Percentiles rank a stretch among this genome's conserved stretches.
Evolutionary conservation across 2,329 filamentous ascomycete species (phyloP).

Genomic region (Ophiostoma sp.): DNA sequence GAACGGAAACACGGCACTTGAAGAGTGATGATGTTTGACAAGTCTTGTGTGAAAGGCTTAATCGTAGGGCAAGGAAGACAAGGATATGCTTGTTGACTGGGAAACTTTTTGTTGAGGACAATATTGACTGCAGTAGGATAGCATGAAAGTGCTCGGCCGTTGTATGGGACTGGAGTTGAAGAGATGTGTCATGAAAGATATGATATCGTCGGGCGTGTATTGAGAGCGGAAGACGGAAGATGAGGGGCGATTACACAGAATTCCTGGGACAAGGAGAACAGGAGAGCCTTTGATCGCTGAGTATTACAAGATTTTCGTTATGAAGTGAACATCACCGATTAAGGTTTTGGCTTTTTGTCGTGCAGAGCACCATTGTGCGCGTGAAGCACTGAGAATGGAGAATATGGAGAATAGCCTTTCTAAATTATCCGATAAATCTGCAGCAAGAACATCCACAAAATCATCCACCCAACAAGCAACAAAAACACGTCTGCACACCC

Average conservation of each 20-base stretch:
- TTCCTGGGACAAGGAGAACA: not conserved
- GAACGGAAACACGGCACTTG: not conserved
- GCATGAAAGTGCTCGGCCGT: not conserved
- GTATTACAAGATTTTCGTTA: not conserved
- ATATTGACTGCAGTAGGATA: not conserved
- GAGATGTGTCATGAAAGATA: not conserved
- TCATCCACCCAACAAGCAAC: not conserved
- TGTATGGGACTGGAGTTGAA: not conserved
- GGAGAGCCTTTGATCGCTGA: not conserved
- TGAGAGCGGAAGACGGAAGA: not conserved
- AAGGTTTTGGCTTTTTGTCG: not conserved
- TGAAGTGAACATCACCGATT: not conserved
- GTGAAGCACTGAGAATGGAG: not conserved
- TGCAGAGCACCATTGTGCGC: no score
- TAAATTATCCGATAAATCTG: not conserved
- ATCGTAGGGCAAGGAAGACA: no score
- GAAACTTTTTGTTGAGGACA: not conserved
- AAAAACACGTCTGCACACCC: not conserved
- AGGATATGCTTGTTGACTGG: no score
- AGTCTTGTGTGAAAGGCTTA: not conserved
- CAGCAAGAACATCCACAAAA: not conserved
- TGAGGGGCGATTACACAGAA: not conserved
- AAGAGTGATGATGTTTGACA: not conserved
- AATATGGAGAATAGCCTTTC: no score
- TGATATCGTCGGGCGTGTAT: not conserved